Base-by-base conservation (phyloP, 805 yeast species). In the Torulaspora delbrueckii region DNA sequence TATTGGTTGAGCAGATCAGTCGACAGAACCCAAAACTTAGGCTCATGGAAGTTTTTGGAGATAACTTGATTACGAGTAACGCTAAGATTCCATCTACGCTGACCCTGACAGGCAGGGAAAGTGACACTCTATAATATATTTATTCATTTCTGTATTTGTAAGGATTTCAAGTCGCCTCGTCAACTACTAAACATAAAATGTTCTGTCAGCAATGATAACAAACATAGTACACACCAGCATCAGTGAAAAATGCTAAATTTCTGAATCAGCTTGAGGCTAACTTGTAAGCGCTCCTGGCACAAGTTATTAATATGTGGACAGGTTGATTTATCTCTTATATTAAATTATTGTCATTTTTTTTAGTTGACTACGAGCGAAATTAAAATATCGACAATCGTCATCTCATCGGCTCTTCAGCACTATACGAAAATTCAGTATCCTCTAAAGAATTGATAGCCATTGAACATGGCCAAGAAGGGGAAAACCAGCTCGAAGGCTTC, bases 21-120 rank as follows among this genome's bases (percentile, higher is more conserved):
- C 66, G 73, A 23, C 72, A 76, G 8, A 86, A 93, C 51, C 76
- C 81, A 0, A 77, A 77, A 38, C 65, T 91, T 46, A 72, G 74
- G 37, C 72, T 85, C 12, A 60, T 91, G 45, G 95, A 87, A 56
- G 90, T 87, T 12, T 88, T 82, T 62, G 96, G 96, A 1, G 73
- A 84, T 58, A 86, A 84, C 59, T 69, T 79, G 55, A 78, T 88
- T 47, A 78, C 89, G 1, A 67, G 72, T 7, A 70, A 71, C 22
- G 83, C 86, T 1, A 65, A 63, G 3, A 62, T 76, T 1, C 68
- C 83, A 44, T 68, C 69, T 4, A 84, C 80, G 10, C 61, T 86
- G 31, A 75, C 77, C 45, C 69, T 86, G 5, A 79, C 86, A 46
- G 96, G 96, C 5, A 72, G 91, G 50, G 89, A 84, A 60, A 79